Conservation (phyloP, 2,329 filamentous ascomycete species). For the Mollisia scopiformis region DNA sequence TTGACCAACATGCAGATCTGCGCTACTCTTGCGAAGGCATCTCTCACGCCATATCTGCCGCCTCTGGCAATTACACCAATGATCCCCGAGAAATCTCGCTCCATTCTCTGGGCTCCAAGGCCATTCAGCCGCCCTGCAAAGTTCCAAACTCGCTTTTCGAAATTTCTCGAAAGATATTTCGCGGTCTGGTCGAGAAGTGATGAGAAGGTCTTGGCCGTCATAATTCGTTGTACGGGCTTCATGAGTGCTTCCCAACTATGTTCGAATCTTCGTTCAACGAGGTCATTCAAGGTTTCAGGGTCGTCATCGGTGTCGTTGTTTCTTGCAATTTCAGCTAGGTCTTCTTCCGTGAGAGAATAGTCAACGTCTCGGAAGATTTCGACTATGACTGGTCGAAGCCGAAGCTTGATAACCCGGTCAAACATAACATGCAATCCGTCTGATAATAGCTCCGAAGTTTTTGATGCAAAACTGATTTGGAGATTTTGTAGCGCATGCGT, state of each 20-base stretch:
- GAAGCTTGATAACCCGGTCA: slow-evolving; percentile 82
- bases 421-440: slow-evolving; percentile 88
- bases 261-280: slow-evolving; percentile 80
- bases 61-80: slow-evolving; percentile 69
- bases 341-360: slow-evolving; percentile 71
- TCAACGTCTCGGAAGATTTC: slow-evolving; percentile 93
- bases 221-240: slow-evolving; percentile 79
- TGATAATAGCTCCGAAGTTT: slow-evolving; percentile 78
- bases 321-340: slow-evolving; percentile 57
- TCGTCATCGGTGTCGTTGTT: slow-evolving; percentile 51
- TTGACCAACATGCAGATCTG: slow-evolving; percentile 88
- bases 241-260: slow-evolving; percentile 85
- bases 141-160: slow-evolving; percentile 87
- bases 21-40: slow-evolving; percentile 73
- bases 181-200: slow-evolving; percentile 76
- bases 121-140: slow-evolving; percentile 77
- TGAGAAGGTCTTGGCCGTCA: slow-evolving; percentile 77
- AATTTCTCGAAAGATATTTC: slow-evolving; percentile 71
- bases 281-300: slow-evolving; percentile 56
- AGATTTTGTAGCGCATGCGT: slow-evolving; percentile 69
- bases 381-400: slow-evolving; percentile 79
- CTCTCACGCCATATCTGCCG: slow-evolving; percentile 74
- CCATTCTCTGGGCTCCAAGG: slow-evolving; percentile 79
- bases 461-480: slow-evolving; percentile 72
- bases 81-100: slow-evolving; percentile 81